phyloP scores from a whole-genome alignment of 139 green algal species.

The Spirogloea muscicola region DNA sequence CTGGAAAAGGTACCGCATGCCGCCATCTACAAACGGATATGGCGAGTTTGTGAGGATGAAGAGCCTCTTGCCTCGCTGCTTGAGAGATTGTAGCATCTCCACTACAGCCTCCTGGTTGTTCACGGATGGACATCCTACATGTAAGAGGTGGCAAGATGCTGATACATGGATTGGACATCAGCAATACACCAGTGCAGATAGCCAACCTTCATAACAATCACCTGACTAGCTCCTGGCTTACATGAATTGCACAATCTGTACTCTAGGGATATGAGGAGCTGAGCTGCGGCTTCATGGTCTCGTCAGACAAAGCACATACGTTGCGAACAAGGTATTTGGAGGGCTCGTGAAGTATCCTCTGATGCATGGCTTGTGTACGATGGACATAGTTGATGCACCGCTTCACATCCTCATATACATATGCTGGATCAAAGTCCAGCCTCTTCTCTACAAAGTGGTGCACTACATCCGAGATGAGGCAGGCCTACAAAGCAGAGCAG shows the following conservation, averaged over 20 bases:
- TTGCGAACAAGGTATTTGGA: slow-evolving; percentile 7
- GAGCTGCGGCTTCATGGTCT: too few relatives aligned
- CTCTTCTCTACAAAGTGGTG: slow-evolving; percentile 16
- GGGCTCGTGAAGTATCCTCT: slow-evolving; percentile 7
- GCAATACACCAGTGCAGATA: too few relatives aligned
- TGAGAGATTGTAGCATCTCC: neutral
- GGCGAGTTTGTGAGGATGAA: slow-evolving; percentile 39
- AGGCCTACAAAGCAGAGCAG: too few relatives aligned
- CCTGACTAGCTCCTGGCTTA: too few relatives aligned
- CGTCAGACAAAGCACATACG: too few relatives aligned
- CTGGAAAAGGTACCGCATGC: slow-evolving; percentile 38
- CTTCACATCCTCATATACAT: slow-evolving; percentile 33
- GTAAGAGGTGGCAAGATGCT: too few relatives aligned
- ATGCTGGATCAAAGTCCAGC: slow-evolving; percentile 16
- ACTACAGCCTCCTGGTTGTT: slow-evolving; percentile 15
- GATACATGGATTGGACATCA: too few relatives aligned
- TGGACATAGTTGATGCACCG: slow-evolving; percentile 24
- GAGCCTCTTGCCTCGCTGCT: slow-evolving; percentile 5
- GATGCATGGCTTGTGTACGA: slow-evolving; percentile 6
- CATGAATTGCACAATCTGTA: too few relatives aligned
- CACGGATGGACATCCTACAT: too few relatives aligned
- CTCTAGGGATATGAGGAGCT: too few relatives aligned
- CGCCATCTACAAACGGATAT: slow-evolving; percentile 34
- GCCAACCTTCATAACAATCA: too few relatives aligned
- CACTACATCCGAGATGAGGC: slow-evolving; percentile 31